Base-by-base conservation (phyloP, 306 rosid species). In the Luffa acutangula region DNA sequence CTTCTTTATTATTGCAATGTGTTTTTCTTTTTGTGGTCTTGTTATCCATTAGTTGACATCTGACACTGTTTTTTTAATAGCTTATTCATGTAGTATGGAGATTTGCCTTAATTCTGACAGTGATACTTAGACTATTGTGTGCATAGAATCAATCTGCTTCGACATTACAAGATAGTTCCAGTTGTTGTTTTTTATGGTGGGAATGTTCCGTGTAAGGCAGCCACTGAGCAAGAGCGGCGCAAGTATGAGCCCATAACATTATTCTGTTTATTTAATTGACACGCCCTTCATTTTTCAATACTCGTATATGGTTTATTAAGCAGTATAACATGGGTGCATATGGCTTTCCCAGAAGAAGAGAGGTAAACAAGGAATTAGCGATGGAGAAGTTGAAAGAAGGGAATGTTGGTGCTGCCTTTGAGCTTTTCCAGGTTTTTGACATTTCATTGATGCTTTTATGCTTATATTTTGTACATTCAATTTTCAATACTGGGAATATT, bases 71-170 rank as follows among this genome's bases (percentile, higher is more conserved):
- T 9, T 75, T 66, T 7, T 1, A 67, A 64, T 92, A 94, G 97
- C 98, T 67, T 92, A 94, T 92, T 92, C 97, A 9, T 94, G 97
- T 82, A 92, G 98, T 78, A 87, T 91, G 98, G 98, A 92, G 85
- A 92, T 92, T 57, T 91, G 97, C 85, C 82, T 94, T 8, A 82
- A 91, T 80, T 87, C 92, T 21, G 82, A 89, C 64, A 60, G 90
- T 64, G 91, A 83, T 75, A 92, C 76, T 81, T 92, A 72, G 97
- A 94, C 31, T 94, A 92, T 81, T 92, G 90, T 82, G 91, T 94
- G 92, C 87, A 89, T 65, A 67, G 92, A 78, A 81, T 89, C 83
- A 80, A 85, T 81, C 79, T 89, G 41, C 92, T 89, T 63, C 87
- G 87, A 1, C 86, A 89, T 60, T 70, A 89, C 72, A 75, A 81